Conservation (phyloP, 805 yeast species). For the Starmerella floricola region DNA sequence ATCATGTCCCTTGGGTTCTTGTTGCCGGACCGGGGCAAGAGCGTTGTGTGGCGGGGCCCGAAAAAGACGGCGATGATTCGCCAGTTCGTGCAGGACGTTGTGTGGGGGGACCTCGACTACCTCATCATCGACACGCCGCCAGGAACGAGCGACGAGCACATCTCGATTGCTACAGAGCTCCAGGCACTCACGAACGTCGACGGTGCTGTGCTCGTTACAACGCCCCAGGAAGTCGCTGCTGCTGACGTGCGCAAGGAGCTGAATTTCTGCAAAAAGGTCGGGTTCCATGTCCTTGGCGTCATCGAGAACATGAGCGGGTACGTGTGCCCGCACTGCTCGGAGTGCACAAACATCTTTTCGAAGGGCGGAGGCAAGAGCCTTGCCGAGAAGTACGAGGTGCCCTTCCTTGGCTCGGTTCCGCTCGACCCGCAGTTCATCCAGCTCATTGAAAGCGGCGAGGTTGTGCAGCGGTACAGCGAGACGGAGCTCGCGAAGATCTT, state of each 20-base stretch:
- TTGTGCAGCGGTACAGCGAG: slow-evolving; percentile 23
- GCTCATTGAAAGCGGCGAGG: slow-evolving; percentile 58
- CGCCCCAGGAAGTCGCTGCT: slow-evolving; percentile 88
- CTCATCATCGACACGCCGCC: slow-evolving; percentile 94
- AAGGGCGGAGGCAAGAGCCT: slow-evolving; percentile 79
- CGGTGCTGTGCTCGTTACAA: slow-evolving; percentile 90
- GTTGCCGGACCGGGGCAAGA: slow-evolving; percentile 68
- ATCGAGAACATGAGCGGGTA: slow-evolving; percentile 96
- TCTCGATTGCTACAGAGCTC: slow-evolving; percentile 87
- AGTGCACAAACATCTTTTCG: slow-evolving; percentile 76
- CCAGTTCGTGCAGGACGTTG: slow-evolving; percentile 81
- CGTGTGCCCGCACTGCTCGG: slow-evolving; percentile 86
- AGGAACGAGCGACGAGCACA: slow-evolving; percentile 97
- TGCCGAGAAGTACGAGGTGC: slow-evolving; percentile 49
- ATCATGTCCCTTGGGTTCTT: slow-evolving; percentile 85
- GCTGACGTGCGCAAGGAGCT: slow-evolving; percentile 93
- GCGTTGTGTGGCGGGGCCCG: slow-evolving; percentile 98
- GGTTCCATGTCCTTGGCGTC: slow-evolving; percentile 66
- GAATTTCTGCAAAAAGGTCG: slow-evolving; percentile 79
- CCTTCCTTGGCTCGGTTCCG: slow-evolving; percentile 78
- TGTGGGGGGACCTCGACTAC: slow-evolving; percentile 74
- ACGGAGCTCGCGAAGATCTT: slow-evolving; percentile 37
- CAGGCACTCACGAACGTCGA: slow-evolving; percentile 47
- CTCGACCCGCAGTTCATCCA: slow-evolving; percentile 87
- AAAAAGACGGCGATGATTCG: slow-evolving; percentile 95